Conservation (phyloP, 1,139 yeast species). For the Suhomyces wounanorum region DNA sequence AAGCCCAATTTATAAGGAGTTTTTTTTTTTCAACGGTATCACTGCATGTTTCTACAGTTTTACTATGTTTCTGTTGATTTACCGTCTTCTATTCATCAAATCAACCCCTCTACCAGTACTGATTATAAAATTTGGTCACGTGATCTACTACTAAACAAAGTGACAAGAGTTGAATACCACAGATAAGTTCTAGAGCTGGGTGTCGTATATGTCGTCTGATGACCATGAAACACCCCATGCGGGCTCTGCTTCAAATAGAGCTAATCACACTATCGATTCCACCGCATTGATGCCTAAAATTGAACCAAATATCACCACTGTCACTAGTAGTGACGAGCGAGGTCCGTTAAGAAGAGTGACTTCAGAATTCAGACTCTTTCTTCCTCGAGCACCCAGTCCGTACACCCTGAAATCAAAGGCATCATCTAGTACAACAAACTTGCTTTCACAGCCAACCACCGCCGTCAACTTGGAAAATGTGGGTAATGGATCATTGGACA, state of each 20-base stretch:
- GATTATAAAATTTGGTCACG: not conserved
- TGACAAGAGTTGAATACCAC: not conserved
- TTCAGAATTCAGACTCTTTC: slow-evolving; percentile 2
- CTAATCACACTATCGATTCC: not conserved
- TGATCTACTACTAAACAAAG: not conserved
- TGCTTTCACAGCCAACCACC: slow-evolving; percentile 22
- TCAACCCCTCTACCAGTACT: too few species aligned
- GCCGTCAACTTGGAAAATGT: slow-evolving; percentile 23
- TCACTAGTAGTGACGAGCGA: not conserved
- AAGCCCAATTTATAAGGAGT: too few species aligned
- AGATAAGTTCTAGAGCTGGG: not conserved
- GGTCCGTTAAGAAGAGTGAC: not conserved
- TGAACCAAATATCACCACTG: not conserved
- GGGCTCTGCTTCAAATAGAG: not conserved
- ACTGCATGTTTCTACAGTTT: too few species aligned
- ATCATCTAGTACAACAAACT: not conserved
- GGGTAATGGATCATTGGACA: slow-evolving; percentile 10
- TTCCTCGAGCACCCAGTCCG: slow-evolving; percentile 6
- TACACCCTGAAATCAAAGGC: not conserved
- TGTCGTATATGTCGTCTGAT: not conserved
- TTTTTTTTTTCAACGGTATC: too few species aligned
- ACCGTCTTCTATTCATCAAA: too few species aligned
- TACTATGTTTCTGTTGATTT: too few species aligned
- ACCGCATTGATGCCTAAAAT: not conserved
- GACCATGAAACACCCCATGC: not conserved